Base-by-base conservation (phyloP, 2,329 filamentous ascomycete species). In the Diaporthe sp. region DNA sequence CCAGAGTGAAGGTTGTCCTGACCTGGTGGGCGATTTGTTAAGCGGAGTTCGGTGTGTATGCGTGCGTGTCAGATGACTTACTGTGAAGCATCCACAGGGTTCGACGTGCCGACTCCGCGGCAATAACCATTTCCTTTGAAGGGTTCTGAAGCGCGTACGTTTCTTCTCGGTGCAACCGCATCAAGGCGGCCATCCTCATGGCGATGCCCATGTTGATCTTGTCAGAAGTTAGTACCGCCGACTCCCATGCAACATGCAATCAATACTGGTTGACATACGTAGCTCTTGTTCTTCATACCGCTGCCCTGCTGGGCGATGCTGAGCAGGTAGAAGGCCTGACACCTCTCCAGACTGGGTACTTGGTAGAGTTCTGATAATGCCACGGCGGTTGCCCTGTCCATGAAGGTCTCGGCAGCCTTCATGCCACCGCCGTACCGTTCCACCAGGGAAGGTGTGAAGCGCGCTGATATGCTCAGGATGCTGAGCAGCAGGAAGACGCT, bases 61-160 rank as follows among this genome's bases (percentile, higher is more conserved):
- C 19, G 22, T 9, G 52, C 19, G 22, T 5, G 15, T 47, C 22
- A n/a, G 15, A 22, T 19, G 54, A 81, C 82, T 77, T 74, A 83
- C 86, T 90, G 78, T 90, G 87, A 45, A 91, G 78, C 88, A 90
- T 90, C 89, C 89, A 91, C 80, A 90, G 79, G 35, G 89, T 91
- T 47, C 89, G 86, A 33, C 89, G 84, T 28, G 89, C 89, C n/a
- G 89, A 90, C 79, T 91, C 89, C 1, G 87, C 86, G 55, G 85
- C 82, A 61, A 89, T 85, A 45, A 88, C 82, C 74, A 85, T 81
- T 45, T 87, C 86, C 9, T 83, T 80, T 1, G 84, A 86, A 1
- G 85, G 84, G 60, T 86, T 85, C 3, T 78, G 76, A 8, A 87
- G 79, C 1, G 82, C 79, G 73, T 90, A 91, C 0, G 88, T 89